Conservation (phyloP, 768 basidiomycete species). For the Boletus fagicola region DNA sequence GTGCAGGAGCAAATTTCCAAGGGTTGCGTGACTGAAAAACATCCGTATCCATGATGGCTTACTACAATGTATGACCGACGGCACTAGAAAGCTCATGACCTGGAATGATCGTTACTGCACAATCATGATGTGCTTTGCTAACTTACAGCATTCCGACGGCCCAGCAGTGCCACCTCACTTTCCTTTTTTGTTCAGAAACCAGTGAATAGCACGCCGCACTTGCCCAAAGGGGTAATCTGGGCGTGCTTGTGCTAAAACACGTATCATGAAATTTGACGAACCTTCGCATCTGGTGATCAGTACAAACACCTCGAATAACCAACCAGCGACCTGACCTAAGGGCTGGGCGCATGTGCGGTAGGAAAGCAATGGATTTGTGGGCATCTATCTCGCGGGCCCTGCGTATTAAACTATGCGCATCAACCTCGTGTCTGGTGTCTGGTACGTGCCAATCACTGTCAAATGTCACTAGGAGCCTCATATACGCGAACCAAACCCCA, state of each 20-base stretch:
- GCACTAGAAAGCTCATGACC: too few species aligned
- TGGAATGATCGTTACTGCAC: not conserved
- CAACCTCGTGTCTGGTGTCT: not conserved
- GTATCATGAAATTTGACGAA: too few species aligned
- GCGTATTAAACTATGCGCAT: not conserved
- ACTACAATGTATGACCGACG: not conserved
- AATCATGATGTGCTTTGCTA: not conserved
- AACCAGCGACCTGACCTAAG: not conserved
- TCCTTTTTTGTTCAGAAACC: not conserved
- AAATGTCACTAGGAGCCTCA: not conserved
- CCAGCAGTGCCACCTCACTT: not conserved
- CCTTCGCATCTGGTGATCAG: too few species aligned
- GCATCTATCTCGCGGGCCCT: not conserved
- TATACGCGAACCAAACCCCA: not conserved
- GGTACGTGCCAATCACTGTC: not conserved
- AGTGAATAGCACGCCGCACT: not conserved
- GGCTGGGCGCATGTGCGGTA: not conserved
- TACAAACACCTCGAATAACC: not conserved
- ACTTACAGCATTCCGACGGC: not conserved
- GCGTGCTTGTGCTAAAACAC: not conserved
- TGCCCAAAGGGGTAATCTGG: not conserved
- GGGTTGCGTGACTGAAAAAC: not conserved
- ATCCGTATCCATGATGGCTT: not conserved
- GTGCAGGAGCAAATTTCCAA: not conserved
- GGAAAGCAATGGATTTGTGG: not conserved